Percentiles rank a stretch among this genome's conserved stretches.
phyloP scores from a whole-genome alignment of 805 yeast species.

The Lachancea fermentati region DNA sequence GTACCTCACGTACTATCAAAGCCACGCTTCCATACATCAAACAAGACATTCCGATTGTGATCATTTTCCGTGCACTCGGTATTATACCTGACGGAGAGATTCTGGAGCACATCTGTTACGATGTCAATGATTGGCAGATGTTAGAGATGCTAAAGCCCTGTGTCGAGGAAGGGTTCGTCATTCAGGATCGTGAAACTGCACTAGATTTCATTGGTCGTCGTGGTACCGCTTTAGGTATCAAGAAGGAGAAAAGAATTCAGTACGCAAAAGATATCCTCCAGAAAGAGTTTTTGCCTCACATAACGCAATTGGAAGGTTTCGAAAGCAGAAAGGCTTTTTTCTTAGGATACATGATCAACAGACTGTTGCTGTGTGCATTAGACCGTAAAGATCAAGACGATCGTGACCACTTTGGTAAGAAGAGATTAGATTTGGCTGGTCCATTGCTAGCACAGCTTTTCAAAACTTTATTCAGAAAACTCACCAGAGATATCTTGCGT shows the following conservation, averaged over 20 bases:
- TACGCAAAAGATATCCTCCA: constrained; percentile 96
- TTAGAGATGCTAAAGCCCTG: constrained; percentile 98
- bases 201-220: constrained; percentile 97
- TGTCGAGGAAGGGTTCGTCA: constrained; percentile 97
- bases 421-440: constrained; percentile 94
- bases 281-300: constrained; percentile 94
- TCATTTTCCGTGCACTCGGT: constrained; percentile 96
- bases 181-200: constrained; percentile 97
- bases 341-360: constrained; percentile 96
- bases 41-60: constrained; percentile 94
- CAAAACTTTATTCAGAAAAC: constrained; percentile 95
- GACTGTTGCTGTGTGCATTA: constrained; percentile 88
- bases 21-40: constrained; percentile 95
- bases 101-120: constrained; percentile 95
- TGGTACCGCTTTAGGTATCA: constrained; percentile 93
- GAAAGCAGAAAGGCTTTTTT: constrained; percentile 96
- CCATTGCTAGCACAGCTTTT: constrained; percentile 91
- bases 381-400: constrained; percentile 98
- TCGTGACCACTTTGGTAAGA: constrained; percentile 97
- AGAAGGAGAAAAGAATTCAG: constrained; percentile 96
- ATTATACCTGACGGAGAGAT: constrained; percentile 99
- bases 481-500: constrained; percentile 94
- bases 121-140: constrained; percentile 98
- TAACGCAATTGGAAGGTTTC: constrained; percentile 94
- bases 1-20: constrained; percentile 75